Conservation (phyloP, 2,329 filamentous ascomycete genomes). For the Penicillium sp. region DNA sequence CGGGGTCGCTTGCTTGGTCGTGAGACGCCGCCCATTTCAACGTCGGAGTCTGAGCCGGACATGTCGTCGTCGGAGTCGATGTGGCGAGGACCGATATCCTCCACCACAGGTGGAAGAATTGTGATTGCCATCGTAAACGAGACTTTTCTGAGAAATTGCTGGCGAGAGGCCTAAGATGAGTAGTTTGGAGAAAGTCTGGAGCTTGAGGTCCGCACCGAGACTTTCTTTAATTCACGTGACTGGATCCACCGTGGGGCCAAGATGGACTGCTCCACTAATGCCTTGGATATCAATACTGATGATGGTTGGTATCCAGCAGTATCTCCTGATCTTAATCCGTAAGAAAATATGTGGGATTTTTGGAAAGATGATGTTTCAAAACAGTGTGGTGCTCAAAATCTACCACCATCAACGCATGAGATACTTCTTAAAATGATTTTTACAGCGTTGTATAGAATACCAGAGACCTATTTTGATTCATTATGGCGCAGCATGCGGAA, state of each 20-base stretch:
- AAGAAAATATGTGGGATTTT: no score
- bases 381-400: no score
- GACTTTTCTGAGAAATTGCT: background rate
- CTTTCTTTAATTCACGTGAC: slow-evolving; percentile 24
- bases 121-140: slow-evolving; percentile 58
- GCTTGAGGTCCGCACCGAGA: slow-evolving; percentile 13
- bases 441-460: no score
- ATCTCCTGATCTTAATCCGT: no score
- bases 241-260: slow-evolving; percentile 7
- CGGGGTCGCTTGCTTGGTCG: slow-evolving; percentile 45
- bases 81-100: slow-evolving; percentile 36
- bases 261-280: slow-evolving; percentile 3
- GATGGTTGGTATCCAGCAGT: no score
- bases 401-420: no score
- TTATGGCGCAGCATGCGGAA: no score
- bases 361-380: no score
- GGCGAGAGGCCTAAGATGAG: background rate
- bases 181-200: slow-evolving; percentile 6
- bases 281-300: no score
- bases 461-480: no score
- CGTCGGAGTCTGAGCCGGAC: slow-evolving; percentile 50
- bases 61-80: slow-evolving; percentile 55
- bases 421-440: no score
- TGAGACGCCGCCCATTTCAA: slow-evolving; percentile 34
- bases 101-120: slow-evolving; percentile 58